phyloP scores from a whole-genome alignment of 2,329 filamentous ascomycete genomes.

The Chaetomiaceae sp. region DNA sequence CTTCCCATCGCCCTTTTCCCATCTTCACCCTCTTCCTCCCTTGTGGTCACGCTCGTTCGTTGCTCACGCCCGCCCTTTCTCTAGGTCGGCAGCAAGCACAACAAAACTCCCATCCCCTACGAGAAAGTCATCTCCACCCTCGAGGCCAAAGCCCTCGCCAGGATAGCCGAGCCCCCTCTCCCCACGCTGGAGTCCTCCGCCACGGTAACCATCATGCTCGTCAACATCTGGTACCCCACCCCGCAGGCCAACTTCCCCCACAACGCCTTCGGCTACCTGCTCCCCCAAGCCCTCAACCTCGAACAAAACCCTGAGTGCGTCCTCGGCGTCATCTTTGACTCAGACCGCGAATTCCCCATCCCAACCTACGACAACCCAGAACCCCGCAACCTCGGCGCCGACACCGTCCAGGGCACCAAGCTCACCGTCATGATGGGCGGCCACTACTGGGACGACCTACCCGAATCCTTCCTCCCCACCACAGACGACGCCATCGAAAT shows the following conservation, averaged over 20 bases:
- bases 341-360: conserved; percentile 46
- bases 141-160: conserved; percentile 42
- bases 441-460: conserved; percentile 71
- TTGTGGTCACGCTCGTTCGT: neutral
- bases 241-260: conserved; percentile 56
- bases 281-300: conserved; percentile 57
- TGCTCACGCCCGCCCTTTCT: neutral
- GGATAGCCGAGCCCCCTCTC: conserved; percentile 36
- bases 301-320: conserved; percentile 32
- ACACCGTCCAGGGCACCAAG: conserved; percentile 64
- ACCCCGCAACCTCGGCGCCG: conserved; percentile 38
- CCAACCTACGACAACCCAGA: conserved; percentile 20
- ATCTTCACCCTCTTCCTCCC: neutral
- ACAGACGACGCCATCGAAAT: conserved; percentile 62
- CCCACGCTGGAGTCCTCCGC: conserved; percentile 49
- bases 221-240: conserved; percentile 79
- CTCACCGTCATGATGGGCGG: conserved; percentile 93
- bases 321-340: conserved; percentile 91
- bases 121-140: conserved; percentile 64
- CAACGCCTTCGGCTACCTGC: conserved; percentile 83
- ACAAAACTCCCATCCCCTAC: conserved; percentile 31
- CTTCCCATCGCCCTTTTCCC: neutral
- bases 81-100: conserved; percentile 16
- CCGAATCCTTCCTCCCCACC: conserved; percentile 48
- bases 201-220: conserved; percentile 80